Conservation (phyloP, 306 rosid genomes). For the Fagus crenata region DNA sequence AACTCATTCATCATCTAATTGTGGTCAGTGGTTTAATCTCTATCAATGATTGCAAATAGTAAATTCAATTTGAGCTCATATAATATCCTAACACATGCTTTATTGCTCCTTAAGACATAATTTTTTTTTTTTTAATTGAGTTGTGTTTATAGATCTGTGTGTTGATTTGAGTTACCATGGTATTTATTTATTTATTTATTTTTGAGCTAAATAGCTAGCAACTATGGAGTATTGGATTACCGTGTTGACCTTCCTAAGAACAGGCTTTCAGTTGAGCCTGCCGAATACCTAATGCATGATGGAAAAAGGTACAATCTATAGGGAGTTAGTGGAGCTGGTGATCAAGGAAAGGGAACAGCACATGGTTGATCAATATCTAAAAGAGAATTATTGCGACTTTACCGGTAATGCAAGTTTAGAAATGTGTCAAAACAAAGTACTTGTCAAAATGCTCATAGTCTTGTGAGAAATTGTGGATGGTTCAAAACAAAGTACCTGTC, state of each 20-base stretch:
- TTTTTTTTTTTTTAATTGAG: not conserved
- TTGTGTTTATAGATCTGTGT: too few species aligned
- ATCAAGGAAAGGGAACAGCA: constrained; percentile 6
- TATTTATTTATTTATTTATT: too few species aligned
- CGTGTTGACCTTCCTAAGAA: not conserved
- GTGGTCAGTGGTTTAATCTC: not conserved
- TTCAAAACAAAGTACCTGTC: too few species aligned
- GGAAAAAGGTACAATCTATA: not conserved
- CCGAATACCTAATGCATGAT: constrained; percentile 8
- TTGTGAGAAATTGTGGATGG: too few species aligned
- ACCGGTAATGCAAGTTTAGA: too few species aligned
- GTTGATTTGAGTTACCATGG: too few species aligned
- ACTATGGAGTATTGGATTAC: not conserved
- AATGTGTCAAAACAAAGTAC: too few species aligned
- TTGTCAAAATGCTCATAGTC: too few species aligned
- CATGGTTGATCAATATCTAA: constrained; percentile 25
- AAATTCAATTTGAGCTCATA: too few species aligned
- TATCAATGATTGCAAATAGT: not conserved
- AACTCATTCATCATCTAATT: not conserved
- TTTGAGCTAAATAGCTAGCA: too few species aligned
- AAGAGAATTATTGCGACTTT: constrained; percentile 23
- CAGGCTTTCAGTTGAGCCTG: not conserved
- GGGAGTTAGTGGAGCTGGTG: constrained; percentile 25
- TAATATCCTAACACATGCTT: too few species aligned
- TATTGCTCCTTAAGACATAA: too few species aligned